Evolutionary conservation across 306 rosid species (phyloP).

Genomic region (Gleditsia sinensis): DNA sequence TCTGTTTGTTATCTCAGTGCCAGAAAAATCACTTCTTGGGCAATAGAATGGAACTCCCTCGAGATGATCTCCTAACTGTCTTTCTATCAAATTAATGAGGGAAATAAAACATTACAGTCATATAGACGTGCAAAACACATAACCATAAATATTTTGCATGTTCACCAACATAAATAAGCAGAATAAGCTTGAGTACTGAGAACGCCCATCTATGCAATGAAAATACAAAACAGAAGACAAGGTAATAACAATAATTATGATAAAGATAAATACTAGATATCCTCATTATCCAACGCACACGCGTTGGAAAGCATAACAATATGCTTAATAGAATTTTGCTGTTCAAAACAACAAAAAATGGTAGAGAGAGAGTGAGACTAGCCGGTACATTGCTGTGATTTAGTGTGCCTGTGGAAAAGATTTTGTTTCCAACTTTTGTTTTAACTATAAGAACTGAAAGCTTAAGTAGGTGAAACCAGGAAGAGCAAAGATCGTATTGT

Average conservation of each 20-base stretch:
- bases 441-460: not conserved
- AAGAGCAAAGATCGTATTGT: not conserved
- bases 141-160: constrained; percentile 6
- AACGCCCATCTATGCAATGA: constrained; percentile 19
- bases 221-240: not conserved
- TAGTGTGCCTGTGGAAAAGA: not conserved
- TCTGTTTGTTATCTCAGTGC: constrained; percentile 67
- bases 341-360: constrained; percentile 11
- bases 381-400: not conserved
- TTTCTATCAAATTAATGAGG: constrained; percentile 54
- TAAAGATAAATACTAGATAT: constrained; percentile 2
- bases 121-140: constrained; percentile 21
- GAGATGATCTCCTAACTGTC: constrained; percentile 73
- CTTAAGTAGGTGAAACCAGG: too few species aligned
- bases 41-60: constrained; percentile 93
- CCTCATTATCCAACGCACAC: constrained; percentile 27
- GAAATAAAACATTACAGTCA: constrained; percentile 44
- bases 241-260: constrained; percentile 17
- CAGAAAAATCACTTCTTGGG: constrained; percentile 76
- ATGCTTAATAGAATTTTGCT: constrained; percentile 14
- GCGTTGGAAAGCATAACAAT: constrained; percentile 17
- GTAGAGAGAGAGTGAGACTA: not conserved
- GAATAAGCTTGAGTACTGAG: not conserved
- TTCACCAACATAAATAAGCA: constrained; percentile 10
- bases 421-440: not conserved